Percentiles rank a stretch among this genome's conserved stretches.
phyloP scores from a whole-genome alignment of 2,329 filamentous ascomycete genomes.

The Phyllosticta ampelicida region DNA sequence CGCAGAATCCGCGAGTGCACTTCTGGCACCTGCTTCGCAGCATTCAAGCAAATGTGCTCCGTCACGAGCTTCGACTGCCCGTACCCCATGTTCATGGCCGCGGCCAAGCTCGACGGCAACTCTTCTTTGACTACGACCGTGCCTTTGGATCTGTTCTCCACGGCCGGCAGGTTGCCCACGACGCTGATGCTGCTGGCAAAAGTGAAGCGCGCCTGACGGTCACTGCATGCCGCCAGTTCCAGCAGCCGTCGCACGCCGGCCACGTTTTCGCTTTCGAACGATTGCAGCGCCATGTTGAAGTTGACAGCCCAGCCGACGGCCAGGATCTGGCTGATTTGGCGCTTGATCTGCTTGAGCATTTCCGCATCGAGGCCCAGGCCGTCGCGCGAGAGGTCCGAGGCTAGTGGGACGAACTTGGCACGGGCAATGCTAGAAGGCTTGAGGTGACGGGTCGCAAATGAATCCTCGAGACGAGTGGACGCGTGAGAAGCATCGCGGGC shows the following conservation, averaged over 20 bases:
- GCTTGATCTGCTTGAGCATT: conserved; percentile 14
- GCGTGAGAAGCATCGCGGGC: conserved; percentile 28
- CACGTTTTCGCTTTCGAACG: conserved; percentile 39
- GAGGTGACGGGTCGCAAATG: conserved; percentile 28
- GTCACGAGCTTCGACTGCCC: conserved; percentile 40
- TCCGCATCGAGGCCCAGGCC: conserved; percentile 30
- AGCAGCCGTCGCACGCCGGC: conserved; percentile 36
- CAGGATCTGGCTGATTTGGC: conserved; percentile 33
- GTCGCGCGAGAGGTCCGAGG: conserved; percentile 29
- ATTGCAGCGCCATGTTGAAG: conserved; percentile 43
- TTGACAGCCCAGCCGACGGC: conserved; percentile 48
- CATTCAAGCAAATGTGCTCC: conserved; percentile 32
- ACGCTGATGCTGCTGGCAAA: conserved; percentile 38
- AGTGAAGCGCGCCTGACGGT: conserved; percentile 28
- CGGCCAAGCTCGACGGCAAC: conserved; percentile 22
- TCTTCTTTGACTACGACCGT: conserved; percentile 25
- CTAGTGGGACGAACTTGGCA: conserved; percentile 26
- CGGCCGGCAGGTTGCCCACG: conserved; percentile 10
- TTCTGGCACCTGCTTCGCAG: conserved; percentile 10
- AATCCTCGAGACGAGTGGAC: conserved; percentile 25
- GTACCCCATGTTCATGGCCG: conserved; percentile 43
- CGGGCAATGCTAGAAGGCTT: conserved; percentile 17
- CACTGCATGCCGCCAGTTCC: conserved; percentile 22
- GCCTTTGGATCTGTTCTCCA: background rate
- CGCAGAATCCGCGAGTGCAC: conserved; percentile 28